These are phyloP conservation scores for Strigomonas culicis DNA, from an alignment of 208 protist species.

Conservation along the genomic window DNA sequence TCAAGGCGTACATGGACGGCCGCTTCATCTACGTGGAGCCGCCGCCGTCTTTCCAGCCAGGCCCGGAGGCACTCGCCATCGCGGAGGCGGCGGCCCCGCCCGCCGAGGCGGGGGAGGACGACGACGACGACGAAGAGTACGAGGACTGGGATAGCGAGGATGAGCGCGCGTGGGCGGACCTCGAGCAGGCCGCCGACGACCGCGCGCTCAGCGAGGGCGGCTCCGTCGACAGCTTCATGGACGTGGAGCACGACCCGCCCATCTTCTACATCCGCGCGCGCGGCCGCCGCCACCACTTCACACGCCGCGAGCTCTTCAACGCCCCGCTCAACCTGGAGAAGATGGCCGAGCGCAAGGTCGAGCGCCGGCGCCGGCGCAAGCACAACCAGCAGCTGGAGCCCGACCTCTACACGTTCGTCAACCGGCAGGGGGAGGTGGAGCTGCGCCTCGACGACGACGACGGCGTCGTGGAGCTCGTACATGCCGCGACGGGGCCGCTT, in stretches of 20 bases:
- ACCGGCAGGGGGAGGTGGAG: slow-evolving; percentile 77
- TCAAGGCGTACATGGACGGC: slow-evolving; percentile 95
- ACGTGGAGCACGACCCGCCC: slow-evolving; percentile 35
- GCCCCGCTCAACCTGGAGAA: slow-evolving; percentile 48
- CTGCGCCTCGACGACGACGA: slow-evolving; percentile 87
- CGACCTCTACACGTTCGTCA: slow-evolving; percentile 69
- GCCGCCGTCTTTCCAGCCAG: slow-evolving; percentile 57
- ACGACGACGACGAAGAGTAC: slow-evolving; percentile 22
- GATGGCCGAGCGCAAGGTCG: slow-evolving; percentile 29
- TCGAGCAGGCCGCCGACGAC: slow-evolving; percentile 46
- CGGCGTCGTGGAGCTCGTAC: slow-evolving; percentile 69
- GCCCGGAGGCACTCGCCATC: slow-evolving; percentile 24
- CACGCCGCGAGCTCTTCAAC: slow-evolving; percentile 78
- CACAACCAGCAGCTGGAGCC: slow-evolving; percentile 82
- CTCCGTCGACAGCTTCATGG: slow-evolving; percentile 24
- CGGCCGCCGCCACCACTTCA: slow-evolving; percentile 33
- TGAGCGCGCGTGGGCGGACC: slow-evolving; percentile 62
- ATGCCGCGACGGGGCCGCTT: neutral
- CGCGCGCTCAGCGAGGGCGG: slow-evolving; percentile 22
- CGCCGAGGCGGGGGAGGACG: neutral
- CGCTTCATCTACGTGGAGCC: slow-evolving; percentile 78
- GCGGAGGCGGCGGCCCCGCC: slow-evolving; percentile 15
- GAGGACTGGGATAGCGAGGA: slow-evolving; percentile 62
- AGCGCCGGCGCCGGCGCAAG: slow-evolving; percentile 40
- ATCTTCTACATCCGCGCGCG: slow-evolving; percentile 75